Base-by-base conservation (phyloP, 768 basidiomycete genomes). In the Termitomyces eurrhizus region DNA sequence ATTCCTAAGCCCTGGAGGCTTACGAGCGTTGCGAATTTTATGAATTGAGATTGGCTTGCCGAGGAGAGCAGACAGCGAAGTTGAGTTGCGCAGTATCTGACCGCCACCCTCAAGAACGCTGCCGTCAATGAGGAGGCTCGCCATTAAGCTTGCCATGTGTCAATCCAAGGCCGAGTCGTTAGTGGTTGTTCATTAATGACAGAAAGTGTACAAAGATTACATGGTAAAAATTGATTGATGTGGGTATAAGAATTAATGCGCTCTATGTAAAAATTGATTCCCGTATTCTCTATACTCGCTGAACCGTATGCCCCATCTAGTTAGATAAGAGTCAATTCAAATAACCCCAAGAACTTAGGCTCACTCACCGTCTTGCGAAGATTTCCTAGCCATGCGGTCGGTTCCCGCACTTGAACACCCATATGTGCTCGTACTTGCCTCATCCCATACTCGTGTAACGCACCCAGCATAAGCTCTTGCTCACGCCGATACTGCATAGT, bases 381-480 rank as follows among this genome's bases (percentile, higher is more conserved):
- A 57, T 84, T 79, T 33, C 82, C 83, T 12, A 93, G 74, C 88
- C 90, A 95, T 61, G 87, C 85, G 6, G 77, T 80, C 24, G 89
- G 84, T 48, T 82, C 78, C 41, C 77, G 65, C 79, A 33, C 58
- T 72, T 74, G 35, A 76, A 73, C 58, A 77, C 76, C 77, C 11
- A 92, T 73, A 66, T 90, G 88, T 45, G 82, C 79, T 59, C 89
- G 81, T 45, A 82, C 75, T 21, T 77, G 82, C 55, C 80, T 78
- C 80, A 90, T 86, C 12, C 92, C 90, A 46, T 84, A 74, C 44
- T 78, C 78, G 70, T 93, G 92, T 62, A 93, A 78, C 5, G 85
- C 84, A 58, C 87, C 82, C 24, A 93, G 75, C 87, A 97, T 90
- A 59, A 93, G 80, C 64, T 88, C 83, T 65, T 93, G 90, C 70